phyloP scores from a whole-genome alignment of 2,329 filamentous ascomycete species.

The Ceratocystis colombiana region DNA sequence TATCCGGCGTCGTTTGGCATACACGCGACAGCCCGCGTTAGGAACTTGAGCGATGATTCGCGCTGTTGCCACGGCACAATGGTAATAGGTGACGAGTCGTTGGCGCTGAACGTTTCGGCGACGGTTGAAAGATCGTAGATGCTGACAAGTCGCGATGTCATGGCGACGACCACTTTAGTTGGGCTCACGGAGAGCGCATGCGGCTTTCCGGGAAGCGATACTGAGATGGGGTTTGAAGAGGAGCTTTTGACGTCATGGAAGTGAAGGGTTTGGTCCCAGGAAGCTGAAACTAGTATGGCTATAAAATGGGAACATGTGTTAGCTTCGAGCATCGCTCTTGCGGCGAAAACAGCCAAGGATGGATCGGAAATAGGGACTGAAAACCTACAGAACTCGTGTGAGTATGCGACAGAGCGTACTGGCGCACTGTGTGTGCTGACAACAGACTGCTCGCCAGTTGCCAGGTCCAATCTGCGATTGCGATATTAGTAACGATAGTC shows the following conservation, averaged over 20 bases:
- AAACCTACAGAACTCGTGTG: constrained; percentile 54
- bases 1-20: constrained; percentile 97
- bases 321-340: background rate
- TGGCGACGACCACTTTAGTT: constrained; percentile 83
- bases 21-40: constrained; percentile 83
- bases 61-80: constrained; percentile 82
- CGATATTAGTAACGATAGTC: background rate
- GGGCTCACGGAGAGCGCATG: constrained; percentile 72
- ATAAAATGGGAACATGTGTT: constrained; percentile 6
- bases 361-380: background rate
- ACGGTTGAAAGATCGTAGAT: constrained; percentile 82
- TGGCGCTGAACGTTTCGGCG: constrained; percentile 43
- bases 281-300: constrained; percentile 74
- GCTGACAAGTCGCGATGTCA: constrained; percentile 85
- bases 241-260: constrained; percentile 57
- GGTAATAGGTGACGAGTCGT: constrained; percentile 37
- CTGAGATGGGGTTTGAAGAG: constrained; percentile 43
- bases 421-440: constrained; percentile 69
- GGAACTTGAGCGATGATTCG: constrained; percentile 90
- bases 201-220: constrained; percentile 73
- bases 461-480: constrained; percentile 50
- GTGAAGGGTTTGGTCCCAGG: constrained; percentile 88
- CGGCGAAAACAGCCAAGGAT: background rate
- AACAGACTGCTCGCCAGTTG: constrained; percentile 59
- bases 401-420: constrained; percentile 77